Evolutionary conservation across 148 eudicot genomes (phyloP), one percentile per base, ranked within the genome.

Genomic region (Dysphania ambrosioides): DNA sequence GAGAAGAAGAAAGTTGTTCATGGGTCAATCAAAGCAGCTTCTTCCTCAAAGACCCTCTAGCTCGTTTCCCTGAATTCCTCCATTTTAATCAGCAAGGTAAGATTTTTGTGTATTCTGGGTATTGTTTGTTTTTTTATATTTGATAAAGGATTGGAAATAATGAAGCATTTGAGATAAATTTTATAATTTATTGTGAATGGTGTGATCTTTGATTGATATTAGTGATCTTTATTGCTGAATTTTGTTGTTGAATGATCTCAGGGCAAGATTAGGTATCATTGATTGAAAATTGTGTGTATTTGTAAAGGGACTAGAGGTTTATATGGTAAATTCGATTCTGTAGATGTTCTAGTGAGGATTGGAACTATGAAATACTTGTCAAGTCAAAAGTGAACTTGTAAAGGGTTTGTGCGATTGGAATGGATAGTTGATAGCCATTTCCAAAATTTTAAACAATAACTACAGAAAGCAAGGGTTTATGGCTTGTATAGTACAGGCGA

Each of bases 1-100:
- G 90, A 86, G 67, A 89, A 81, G 85, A 93, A 89, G 87, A 89
- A 85, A 78, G 71, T 77, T 27, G 67, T 79, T 18, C 80, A 81
- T 61, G 88, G 63, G 72, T 70, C 85, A 12, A 75, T 91, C 59
- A 88, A 82, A 83, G 77, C 85, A 31, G 95, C 93, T 36, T 89
- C 82, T 75, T 78, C 82, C 40, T 81, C 23, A 81, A 78, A 67
- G 95, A 93, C 51, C 89, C 83, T 79, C 83, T 88, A 66, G 83
- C 80, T 74, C 38, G 68, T 41, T 89, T 91, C 66, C 89, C 92
- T 0, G 68, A 80, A 3, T 87, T 87, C 68, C 85, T 76, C 51
- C 85, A 75, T 77, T 89, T 83, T 80, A 71, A 79, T 49, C 75
- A 61, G 16, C 78, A 71, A 71, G 98, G 98, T 90, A 77, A 30